Percentiles rank a stretch among this genome's conserved stretches.
These are phyloP conservation scores for Candida tibetensis DNA, from an alignment of 805 yeast genomes.

Conservation along the genomic window DNA sequence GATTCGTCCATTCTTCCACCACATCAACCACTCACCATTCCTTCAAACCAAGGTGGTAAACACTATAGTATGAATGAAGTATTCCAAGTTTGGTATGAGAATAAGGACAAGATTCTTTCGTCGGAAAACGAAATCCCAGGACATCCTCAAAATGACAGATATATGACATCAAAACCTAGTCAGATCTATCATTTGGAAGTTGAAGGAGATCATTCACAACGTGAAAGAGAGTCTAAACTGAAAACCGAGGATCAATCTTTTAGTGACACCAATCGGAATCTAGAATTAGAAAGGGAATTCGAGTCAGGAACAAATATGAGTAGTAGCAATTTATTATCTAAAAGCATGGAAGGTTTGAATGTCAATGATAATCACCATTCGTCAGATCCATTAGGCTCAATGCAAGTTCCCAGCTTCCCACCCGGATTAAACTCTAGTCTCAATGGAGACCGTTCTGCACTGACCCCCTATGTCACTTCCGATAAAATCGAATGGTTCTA, in stretches of 20 bases:
- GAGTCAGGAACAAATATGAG: not conserved
- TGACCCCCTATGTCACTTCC: slow-evolving; percentile 25
- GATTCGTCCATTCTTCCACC: not conserved
- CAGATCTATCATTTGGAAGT: slow-evolving; percentile 39
- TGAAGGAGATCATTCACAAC: slow-evolving; percentile 9
- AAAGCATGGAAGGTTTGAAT: not conserved
- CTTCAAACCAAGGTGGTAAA: slow-evolving; percentile 40
- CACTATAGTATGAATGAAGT: slow-evolving; percentile 52
- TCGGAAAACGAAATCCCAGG: slow-evolving; percentile 10
- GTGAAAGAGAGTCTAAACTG: not conserved
- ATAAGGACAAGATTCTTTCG: slow-evolving; percentile 23
- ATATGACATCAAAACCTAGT: slow-evolving; percentile 28
- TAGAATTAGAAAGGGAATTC: no score
- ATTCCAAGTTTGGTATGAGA: slow-evolving; percentile 48
- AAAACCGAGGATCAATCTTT: not conserved
- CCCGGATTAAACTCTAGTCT: slow-evolving; percentile 7
- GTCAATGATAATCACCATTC: not conserved
- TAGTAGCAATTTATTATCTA: not conserved
- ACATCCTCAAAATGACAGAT: slow-evolving; percentile 25
- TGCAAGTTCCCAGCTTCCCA: slow-evolving; percentile 5
- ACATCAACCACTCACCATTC: slow-evolving; percentile 17
- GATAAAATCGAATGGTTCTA: slow-evolving; percentile 63
- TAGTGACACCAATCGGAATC: no score
- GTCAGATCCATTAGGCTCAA: not conserved
- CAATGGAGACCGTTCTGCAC: slow-evolving; percentile 6